phyloP scores from a whole-genome alignment of 495 filamentous ascomycete species.

The Penicillium atrosanguineum region DNA sequence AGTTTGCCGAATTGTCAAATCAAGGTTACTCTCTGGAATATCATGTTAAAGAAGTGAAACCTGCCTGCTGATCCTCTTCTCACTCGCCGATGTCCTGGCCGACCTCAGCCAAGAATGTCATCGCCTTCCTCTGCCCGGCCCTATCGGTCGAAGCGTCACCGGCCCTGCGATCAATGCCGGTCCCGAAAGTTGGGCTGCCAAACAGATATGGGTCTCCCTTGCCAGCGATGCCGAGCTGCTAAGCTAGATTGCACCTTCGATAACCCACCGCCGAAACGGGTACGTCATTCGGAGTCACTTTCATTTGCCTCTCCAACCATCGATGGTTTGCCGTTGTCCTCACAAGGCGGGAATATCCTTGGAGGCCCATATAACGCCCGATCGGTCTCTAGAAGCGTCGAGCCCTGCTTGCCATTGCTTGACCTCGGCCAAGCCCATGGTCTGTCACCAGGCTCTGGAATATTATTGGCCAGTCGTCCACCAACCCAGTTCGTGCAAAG shows the following conservation, averaged over 20 bases:
- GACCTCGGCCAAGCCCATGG: constrained; percentile 13
- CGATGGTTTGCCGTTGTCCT: constrained; percentile 1
- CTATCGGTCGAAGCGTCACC: constrained; percentile 38
- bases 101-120: constrained; percentile 2
- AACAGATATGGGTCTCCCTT: constrained; percentile 24
- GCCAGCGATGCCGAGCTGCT: constrained; percentile 29
- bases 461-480: constrained; percentile 13
- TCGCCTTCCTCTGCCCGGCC: constrained; percentile 26
- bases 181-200: constrained; percentile 37
- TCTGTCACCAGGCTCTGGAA: constrained; percentile 17
- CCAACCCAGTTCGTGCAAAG: constrained; percentile 32
- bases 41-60: too few relatives aligned
- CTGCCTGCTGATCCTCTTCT: background rate
- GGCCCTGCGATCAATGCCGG: constrained; percentile 39
- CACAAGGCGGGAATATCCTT: constrained; percentile 1
- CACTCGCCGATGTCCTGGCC: constrained; percentile 12
- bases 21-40: too few relatives aligned
- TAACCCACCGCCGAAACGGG: constrained; percentile 28
- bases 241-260: constrained; percentile 29
- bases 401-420: constrained; percentile 13
- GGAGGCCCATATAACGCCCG: background rate
- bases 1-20: too few relatives aligned
- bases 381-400: background rate
- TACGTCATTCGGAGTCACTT: constrained; percentile 12
- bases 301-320: constrained; percentile 6